Evolutionary conservation across 768 basidiomycete species (phyloP).

Genomic region (Kwoniella pini): DNA sequence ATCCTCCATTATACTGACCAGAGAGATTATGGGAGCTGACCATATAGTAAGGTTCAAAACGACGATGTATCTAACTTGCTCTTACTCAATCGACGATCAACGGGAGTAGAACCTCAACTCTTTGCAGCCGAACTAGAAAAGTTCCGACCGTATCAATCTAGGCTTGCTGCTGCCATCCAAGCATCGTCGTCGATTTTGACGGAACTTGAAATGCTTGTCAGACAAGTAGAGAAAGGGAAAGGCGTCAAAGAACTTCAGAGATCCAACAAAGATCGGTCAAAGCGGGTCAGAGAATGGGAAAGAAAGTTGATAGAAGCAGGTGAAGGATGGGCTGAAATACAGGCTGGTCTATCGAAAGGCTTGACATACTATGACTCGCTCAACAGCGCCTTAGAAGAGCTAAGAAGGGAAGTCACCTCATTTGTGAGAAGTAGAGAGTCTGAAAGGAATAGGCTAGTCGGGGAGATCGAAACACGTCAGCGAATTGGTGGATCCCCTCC

Average conservation of each 20-base stretch:
- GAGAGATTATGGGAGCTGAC: not conserved
- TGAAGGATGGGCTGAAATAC: slow-evolving; percentile 82
- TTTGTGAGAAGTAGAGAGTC: slow-evolving; percentile 67
- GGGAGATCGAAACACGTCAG: slow-evolving; percentile 71
- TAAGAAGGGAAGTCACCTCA: slow-evolving; percentile 63
- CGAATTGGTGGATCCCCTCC: slow-evolving; percentile 59
- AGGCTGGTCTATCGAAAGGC: slow-evolving; percentile 83
- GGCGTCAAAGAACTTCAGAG: slow-evolving; percentile 74
- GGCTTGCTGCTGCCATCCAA: slow-evolving; percentile 73
- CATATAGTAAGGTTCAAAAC: slow-evolving; percentile 69
- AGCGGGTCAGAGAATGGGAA: slow-evolving; percentile 72
- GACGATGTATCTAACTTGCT: slow-evolving; percentile 97
- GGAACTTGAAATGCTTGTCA: slow-evolving; percentile 75
- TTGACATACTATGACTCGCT: slow-evolving; percentile 85
- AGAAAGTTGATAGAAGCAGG: slow-evolving; percentile 71
- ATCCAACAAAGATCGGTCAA: slow-evolving; percentile 80
- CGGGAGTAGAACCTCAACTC: slow-evolving; percentile 76
- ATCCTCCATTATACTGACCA: not conserved
- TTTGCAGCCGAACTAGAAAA: slow-evolving; percentile 95
- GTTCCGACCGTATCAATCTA: slow-evolving; percentile 85
- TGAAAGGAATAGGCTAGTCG: slow-evolving; percentile 70
- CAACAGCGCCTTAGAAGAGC: slow-evolving; percentile 62
- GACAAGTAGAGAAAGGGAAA: slow-evolving; percentile 68
- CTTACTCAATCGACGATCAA: slow-evolving; percentile 82
- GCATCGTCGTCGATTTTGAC: slow-evolving; percentile 73